Conservation (phyloP, 305 asterid species). For the Solanum hybrid region DNA sequence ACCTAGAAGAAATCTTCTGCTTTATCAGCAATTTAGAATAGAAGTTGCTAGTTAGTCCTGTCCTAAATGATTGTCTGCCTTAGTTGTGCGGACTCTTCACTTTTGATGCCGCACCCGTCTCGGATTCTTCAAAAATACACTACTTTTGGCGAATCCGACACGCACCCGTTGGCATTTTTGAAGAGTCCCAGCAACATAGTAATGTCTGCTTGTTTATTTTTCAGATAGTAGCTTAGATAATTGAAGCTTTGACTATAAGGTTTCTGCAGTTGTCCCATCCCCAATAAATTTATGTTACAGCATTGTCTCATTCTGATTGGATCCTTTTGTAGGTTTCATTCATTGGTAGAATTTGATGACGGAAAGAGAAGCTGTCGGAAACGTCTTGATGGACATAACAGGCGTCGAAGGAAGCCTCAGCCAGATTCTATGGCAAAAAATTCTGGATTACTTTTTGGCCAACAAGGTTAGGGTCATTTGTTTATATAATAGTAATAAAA, state of each 20-base stretch:
- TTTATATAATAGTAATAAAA: neutral
- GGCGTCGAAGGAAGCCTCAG: constrained; percentile 84
- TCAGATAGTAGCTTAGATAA: neutral
- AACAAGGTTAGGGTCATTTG: constrained; percentile 18
- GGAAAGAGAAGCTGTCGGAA: constrained; percentile 89
- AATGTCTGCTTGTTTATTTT: neutral
- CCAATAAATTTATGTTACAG: neutral
- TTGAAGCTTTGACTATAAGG: neutral
- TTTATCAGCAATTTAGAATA: neutral
- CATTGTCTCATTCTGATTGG: neutral
- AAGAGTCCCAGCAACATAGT: no score
- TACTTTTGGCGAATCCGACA: no score
- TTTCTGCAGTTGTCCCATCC: neutral
- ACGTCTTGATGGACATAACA: constrained; percentile 81
- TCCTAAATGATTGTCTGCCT: neutral
- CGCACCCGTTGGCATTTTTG: no score
- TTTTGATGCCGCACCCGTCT: no score
- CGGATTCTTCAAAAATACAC: no score
- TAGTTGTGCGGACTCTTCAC: no score
- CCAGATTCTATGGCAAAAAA: constrained; percentile 36
- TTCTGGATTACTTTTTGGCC: constrained; percentile 29
- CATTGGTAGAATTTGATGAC: constrained; percentile 72
- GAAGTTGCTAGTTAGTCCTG: neutral
- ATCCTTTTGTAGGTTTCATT: constrained; percentile 58
- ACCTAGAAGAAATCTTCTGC: neutral